These are phyloP conservation scores for Curvularia eragrostidis DNA, from an alignment of 2,329 filamentous ascomycete genomes.

Conservation along the genomic window DNA sequence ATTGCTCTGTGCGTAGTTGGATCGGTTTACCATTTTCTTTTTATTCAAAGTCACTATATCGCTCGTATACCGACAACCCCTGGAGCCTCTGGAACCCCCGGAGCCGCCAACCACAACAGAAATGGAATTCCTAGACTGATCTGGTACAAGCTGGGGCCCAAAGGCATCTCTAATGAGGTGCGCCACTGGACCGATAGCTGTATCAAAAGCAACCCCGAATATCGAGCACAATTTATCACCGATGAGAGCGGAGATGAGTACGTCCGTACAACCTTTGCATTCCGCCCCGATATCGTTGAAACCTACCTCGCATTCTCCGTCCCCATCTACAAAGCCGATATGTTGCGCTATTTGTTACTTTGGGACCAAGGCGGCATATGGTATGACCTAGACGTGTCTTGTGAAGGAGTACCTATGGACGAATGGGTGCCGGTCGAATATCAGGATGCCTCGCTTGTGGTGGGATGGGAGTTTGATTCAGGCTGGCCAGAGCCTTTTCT, in stretches of 20 bases:
- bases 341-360: conserved; percentile 54
- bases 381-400: conserved; percentile 52
- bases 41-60: neutral
- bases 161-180: conserved; percentile 41
- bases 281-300: conserved; percentile 50
- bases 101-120: neutral
- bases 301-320: conserved; percentile 45
- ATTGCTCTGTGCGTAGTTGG: conserved; percentile 8
- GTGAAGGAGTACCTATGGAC: conserved; percentile 40
- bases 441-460: conserved; percentile 42
- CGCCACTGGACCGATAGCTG: conserved; percentile 44
- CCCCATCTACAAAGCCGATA: conserved; percentile 52
- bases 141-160: conserved; percentile 52
- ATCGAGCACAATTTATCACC: conserved; percentile 41
- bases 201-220: conserved; percentile 37
- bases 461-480: conserved; percentile 51
- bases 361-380: conserved; percentile 53
- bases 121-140: conserved; percentile 41
- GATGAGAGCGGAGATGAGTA: conserved; percentile 42
- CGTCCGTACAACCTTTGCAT: conserved; percentile 41
- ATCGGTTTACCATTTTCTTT: conserved; percentile 10
- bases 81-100: neutral
- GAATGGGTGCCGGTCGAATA: conserved; percentile 48
- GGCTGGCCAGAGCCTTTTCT: conserved; percentile 27
- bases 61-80: neutral